Percentiles rank a stretch among this genome's conserved stretches.
phyloP scores from a whole-genome alignment of 108 stramenopile genomes.

The Phaeodactylum tricornutum region DNA sequence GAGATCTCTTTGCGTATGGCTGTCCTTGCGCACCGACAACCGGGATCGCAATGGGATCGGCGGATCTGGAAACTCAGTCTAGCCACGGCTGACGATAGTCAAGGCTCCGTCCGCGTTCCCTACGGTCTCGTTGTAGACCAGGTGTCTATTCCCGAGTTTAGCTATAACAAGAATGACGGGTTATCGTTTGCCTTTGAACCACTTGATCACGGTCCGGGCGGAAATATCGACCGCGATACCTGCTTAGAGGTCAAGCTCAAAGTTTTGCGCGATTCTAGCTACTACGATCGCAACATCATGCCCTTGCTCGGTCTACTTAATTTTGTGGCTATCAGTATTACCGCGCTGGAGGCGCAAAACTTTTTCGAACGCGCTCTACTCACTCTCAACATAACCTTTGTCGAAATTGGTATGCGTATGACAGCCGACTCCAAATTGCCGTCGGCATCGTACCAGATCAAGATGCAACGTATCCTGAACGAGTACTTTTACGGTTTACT shows the following conservation, averaged over 20 bases:
- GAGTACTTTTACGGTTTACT: constrained; percentile 28
- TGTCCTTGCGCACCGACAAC: constrained; percentile 28
- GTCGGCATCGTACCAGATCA: constrained; percentile 40
- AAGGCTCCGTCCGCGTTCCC: constrained; percentile 23
- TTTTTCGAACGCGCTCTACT: constrained; percentile 28
- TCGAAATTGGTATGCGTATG: constrained; percentile 48
- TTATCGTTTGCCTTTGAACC: constrained; percentile 28
- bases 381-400: constrained; percentile 35
- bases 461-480: constrained; percentile 40
- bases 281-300: constrained; percentile 51
- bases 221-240: constrained; percentile 9
- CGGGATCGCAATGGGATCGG: constrained; percentile 34
- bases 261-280: constrained; percentile 28
- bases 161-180: constrained; percentile 11
- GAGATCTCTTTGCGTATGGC: constrained; percentile 30
- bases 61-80: constrained; percentile 36
- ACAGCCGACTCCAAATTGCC: constrained; percentile 34
- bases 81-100: constrained; percentile 31
- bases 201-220: constrained; percentile 15
- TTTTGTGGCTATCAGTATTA: constrained; percentile 25
- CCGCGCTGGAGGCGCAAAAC: constrained; percentile 21
- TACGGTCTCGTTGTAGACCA: constrained; percentile 46
- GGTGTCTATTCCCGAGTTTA: constrained; percentile 34
- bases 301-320: constrained; percentile 37
- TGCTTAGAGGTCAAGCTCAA: constrained; percentile 27